Conservation (phyloP, 108 stramenopile genomes). For the Nitzschia inconspicua region DNA sequence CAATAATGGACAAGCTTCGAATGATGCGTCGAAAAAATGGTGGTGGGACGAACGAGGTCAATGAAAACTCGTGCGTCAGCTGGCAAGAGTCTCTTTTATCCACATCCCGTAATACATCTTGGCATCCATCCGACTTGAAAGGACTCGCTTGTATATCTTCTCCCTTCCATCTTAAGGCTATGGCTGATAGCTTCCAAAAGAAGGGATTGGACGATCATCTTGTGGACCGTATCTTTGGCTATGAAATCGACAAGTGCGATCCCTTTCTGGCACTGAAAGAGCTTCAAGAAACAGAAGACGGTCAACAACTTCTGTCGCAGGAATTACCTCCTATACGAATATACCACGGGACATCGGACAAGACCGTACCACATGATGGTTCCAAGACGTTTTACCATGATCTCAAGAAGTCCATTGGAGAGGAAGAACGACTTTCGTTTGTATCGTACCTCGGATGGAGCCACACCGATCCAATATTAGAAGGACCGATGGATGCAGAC, state of each 20-base stretch:
- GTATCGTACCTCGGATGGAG: constrained; percentile 47
- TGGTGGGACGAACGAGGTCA: too few relatives aligned
- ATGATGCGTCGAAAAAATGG: not conserved
- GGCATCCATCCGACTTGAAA: constrained; percentile 14
- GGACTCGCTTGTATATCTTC: constrained; percentile 51
- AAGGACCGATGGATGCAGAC: constrained; percentile 56
- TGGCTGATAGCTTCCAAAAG: constrained; percentile 36
- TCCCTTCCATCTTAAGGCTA: constrained; percentile 44
- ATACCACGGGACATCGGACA: constrained; percentile 49
- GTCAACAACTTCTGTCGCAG: not conserved
- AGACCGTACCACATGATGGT: constrained; percentile 47
- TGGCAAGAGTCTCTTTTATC: too few relatives aligned
- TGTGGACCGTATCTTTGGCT: constrained; percentile 42
- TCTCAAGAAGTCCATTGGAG: constrained; percentile 12
- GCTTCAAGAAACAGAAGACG: not conserved
- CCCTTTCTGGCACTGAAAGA: constrained; percentile 6
- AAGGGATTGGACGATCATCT: constrained; percentile 40
- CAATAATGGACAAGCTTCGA: constrained; percentile 9
- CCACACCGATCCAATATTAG: constrained; percentile 70
- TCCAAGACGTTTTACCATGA: constrained; percentile 33
- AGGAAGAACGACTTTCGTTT: constrained; percentile 2
- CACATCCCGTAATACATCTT: too few relatives aligned
- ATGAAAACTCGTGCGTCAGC: too few relatives aligned
- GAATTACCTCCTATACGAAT: constrained; percentile 44
- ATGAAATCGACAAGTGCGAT: constrained; percentile 13